Conservation (phyloP, 73 alveolate species). For the Blepharisma stoltei region DNA sequence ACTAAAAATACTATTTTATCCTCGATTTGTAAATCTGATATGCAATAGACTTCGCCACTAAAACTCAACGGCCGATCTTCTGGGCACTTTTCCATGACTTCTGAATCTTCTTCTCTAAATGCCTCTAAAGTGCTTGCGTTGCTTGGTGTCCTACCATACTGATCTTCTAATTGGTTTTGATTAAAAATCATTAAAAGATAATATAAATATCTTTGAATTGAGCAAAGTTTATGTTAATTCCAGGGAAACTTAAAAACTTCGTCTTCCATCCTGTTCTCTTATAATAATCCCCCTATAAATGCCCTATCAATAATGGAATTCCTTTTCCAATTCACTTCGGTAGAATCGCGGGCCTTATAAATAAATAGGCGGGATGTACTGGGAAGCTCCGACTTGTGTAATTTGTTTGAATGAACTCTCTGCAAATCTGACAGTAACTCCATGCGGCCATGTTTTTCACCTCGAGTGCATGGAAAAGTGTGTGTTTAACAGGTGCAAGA, state of each 20-base stretch:
- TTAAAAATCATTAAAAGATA: too few relatives aligned
- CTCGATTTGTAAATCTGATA: background rate
- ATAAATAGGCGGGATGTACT: background rate
- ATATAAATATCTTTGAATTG: too few relatives aligned
- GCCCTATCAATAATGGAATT: too few relatives aligned
- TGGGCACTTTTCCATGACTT: background rate
- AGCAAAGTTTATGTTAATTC: too few relatives aligned
- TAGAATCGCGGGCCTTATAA: too few relatives aligned
- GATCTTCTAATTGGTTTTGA: too few relatives aligned
- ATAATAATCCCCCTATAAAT: too few relatives aligned
- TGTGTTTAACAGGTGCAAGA: background rate
- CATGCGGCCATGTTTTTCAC: conserved; percentile 24
- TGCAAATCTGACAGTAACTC: background rate
- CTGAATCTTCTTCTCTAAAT: background rate
- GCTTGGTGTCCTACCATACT: too few relatives aligned
- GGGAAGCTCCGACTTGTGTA: conserved; percentile 19
- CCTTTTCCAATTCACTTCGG: too few relatives aligned
- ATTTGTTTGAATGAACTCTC: background rate
- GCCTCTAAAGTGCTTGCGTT: too few relatives aligned
- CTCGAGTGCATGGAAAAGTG: background rate
- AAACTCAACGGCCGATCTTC: conserved; percentile 5
- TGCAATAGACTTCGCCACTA: conserved; percentile 10
- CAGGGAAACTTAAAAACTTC: too few relatives aligned
- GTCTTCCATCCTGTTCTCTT: too few relatives aligned
- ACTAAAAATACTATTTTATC: conserved; percentile 1